Percentiles rank a stretch among this genome's conserved stretches.
These are phyloP conservation scores for Talaromyces sp. DNA, from an alignment of 2,329 filamentous ascomycete genomes.

Conservation along the genomic window DNA sequence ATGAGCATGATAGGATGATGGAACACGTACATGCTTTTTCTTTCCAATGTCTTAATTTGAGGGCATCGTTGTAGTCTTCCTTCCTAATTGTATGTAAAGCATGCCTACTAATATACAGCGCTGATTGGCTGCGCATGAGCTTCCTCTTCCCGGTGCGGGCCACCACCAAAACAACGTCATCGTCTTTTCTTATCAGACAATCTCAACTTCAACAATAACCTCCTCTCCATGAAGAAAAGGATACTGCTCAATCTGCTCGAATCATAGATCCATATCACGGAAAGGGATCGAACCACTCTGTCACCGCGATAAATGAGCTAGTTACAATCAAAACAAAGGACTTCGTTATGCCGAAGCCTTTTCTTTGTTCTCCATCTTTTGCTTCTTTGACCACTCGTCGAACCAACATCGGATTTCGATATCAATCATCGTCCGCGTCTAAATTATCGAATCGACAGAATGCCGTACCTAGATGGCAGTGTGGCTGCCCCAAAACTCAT, in stretches of 20 bases:
- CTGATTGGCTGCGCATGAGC: slow-evolving; percentile 8
- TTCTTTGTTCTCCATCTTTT: not conserved
- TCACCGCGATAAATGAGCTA: not conserved
- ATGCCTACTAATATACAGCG: not conserved
- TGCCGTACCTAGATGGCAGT: not conserved
- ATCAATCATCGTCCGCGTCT: not conserved
- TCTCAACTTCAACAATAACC: not conserved
- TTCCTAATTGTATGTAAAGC: too few species aligned
- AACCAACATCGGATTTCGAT: not conserved
- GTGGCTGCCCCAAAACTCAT: slow-evolving; percentile 11
- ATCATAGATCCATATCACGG: not conserved
- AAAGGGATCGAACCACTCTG: not conserved
- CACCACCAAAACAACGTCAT: not conserved
- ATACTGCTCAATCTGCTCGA: too few species aligned
- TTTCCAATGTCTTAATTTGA: too few species aligned
- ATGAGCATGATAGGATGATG: not conserved
- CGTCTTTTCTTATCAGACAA: not conserved
- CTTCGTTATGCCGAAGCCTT: slow-evolving; percentile 27
- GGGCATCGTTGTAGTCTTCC: too few species aligned
- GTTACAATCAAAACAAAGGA: not conserved
- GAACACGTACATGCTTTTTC: not conserved
- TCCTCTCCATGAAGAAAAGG: too few species aligned
- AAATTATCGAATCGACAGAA: not conserved
- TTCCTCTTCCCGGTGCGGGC: not conserved
- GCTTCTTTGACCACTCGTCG: slow-evolving; percentile 11